A percentile compares a stretch with the other conserved stretches of the same genome.
Conservation (phyloP, 2,329 filamentous ascomycete species). For the Cordyceps farinosa region DNA sequence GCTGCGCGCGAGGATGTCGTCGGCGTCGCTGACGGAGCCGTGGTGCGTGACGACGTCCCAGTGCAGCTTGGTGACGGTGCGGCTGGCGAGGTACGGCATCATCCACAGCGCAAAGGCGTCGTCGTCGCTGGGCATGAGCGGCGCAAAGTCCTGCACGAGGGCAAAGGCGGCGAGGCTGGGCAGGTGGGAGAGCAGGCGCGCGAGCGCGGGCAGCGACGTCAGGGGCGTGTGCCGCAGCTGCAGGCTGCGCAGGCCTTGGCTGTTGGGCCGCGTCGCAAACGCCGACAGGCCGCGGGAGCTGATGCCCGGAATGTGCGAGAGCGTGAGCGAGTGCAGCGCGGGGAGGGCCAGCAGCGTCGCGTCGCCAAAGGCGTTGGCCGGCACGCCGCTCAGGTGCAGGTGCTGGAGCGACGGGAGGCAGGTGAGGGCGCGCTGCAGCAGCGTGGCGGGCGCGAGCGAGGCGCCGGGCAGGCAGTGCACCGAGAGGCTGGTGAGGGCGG, state of each 20-base stretch:
- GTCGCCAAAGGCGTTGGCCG: constrained; percentile 55
- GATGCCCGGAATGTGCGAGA: constrained; percentile 55
- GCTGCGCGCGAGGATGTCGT: constrained; percentile 60
- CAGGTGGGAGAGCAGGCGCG: constrained; percentile 57
- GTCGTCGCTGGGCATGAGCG: constrained; percentile 48
- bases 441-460: constrained; percentile 48
- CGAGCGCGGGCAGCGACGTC: constrained; percentile 53
- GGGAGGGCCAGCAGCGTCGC: constrained; percentile 52
- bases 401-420: constrained; percentile 53
- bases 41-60: constrained; percentile 59
- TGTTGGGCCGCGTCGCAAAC: constrained; percentile 50
- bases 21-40: constrained; percentile 46
- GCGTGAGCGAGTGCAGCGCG: constrained; percentile 49
- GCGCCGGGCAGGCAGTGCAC: constrained; percentile 58
- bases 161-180: constrained; percentile 46
- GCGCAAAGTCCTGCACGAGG: constrained; percentile 52
- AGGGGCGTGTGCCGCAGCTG: constrained; percentile 55
- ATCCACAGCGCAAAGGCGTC: constrained; percentile 55
- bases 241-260: constrained; percentile 44
- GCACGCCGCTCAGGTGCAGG: constrained; percentile 57
- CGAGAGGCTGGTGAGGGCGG: constrained; percentile 51
- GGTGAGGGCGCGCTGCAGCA: constrained; percentile 49
- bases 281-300: constrained; percentile 53
- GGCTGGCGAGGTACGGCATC: constrained; percentile 60
- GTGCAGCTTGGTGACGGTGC: constrained; percentile 52